Percentiles rank a stretch among this genome's conserved stretches.
These are phyloP conservation scores for Pilatotrama ljubarskyi DNA, from an alignment of 768 basidiomycete genomes.

Conservation along the genomic window DNA sequence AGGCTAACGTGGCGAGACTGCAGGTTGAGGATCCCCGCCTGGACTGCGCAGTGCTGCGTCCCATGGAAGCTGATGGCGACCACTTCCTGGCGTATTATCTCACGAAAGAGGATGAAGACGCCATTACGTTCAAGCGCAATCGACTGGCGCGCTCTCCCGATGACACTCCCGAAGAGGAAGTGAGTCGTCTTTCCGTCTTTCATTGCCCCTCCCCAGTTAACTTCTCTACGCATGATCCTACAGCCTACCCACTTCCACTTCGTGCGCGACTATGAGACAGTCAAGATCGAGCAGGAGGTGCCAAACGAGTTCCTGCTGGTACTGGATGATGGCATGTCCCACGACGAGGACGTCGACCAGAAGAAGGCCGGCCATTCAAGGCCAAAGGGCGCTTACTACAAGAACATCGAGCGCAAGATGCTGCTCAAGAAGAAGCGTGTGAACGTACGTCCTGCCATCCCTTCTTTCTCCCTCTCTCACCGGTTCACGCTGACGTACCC, in stretches of 20 bases:
- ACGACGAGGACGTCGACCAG: constrained; percentile 35
- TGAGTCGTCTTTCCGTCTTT: too few relatives aligned
- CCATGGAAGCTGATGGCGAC: constrained; percentile 87
- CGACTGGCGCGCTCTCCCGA: constrained; percentile 48
- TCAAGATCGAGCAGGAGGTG: constrained; percentile 85
- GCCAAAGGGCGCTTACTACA: constrained; percentile 79
- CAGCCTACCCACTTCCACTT: constrained; percentile 75
- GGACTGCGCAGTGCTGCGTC: constrained; percentile 83
- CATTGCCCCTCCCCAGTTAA: not conserved
- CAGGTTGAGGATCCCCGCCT: constrained; percentile 78
- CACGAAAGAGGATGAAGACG: constrained; percentile 72
- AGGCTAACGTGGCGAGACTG: not conserved
- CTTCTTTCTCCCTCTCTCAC: not conserved
- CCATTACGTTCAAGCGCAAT: constrained; percentile 61
- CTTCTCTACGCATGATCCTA: not conserved
- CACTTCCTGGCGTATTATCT: constrained; percentile 87
- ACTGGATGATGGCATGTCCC: constrained; percentile 52
- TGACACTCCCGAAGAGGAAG: constrained; percentile 57
- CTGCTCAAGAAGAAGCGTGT: constrained; percentile 80
- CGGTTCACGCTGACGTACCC: not conserved
- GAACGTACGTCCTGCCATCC: constrained; percentile 52
- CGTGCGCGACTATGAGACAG: constrained; percentile 83
- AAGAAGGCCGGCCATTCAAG: constrained; percentile 24
- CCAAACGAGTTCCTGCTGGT: constrained; percentile 82
- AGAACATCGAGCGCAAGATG: constrained; percentile 88